Percentiles rank a stretch among this genome's conserved stretches.
Conservation (phyloP, 371 early-diverging fungal species). For the Thermomucor indicae-seudaticae region DNA sequence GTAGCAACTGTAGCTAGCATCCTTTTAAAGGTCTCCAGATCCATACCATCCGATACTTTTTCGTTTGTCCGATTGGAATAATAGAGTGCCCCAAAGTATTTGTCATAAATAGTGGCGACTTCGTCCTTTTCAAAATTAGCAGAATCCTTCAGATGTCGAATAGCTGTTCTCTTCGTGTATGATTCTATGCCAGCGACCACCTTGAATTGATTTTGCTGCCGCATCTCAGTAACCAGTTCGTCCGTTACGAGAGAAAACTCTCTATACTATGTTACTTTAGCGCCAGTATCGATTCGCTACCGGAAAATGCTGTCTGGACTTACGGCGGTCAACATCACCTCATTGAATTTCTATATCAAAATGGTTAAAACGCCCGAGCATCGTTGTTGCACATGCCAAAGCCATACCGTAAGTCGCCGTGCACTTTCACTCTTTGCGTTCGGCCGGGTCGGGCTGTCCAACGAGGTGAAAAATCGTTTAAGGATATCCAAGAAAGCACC, state of each 20-base stretch:
- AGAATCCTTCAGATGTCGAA: slow-evolving; percentile 75
- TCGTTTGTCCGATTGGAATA: slow-evolving; percentile 52
- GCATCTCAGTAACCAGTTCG: slow-evolving; percentile 73
- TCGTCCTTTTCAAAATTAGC: slow-evolving; percentile 83
- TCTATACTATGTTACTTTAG: too few species aligned
- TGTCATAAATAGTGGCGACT: slow-evolving; percentile 83
- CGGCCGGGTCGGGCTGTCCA: slow-evolving; percentile 67
- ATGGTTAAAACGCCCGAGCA: not conserved
- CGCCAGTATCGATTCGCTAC: not conserved
- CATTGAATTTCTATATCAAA: slow-evolving; percentile 72
- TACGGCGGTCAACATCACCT: slow-evolving; percentile 81
- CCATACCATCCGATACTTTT: slow-evolving; percentile 41
- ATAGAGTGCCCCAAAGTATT: slow-evolving; percentile 81
- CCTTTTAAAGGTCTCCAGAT: slow-evolving; percentile 52
- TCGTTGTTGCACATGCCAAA: not conserved
- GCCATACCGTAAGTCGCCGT: slow-evolving; percentile 54
- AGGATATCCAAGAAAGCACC: slow-evolving; percentile 84
- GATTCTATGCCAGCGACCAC: slow-evolving; percentile 94
- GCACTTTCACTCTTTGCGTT: slow-evolving; percentile 53
- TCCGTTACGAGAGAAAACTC: slow-evolving; percentile 86
- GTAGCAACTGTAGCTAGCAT: slow-evolving; percentile 25
- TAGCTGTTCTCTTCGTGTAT: slow-evolving; percentile 85
- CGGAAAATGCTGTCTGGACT: not conserved
- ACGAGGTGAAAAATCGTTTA: slow-evolving; percentile 66
- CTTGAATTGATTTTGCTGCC: slow-evolving; percentile 87